Conservation (phyloP, 2,329 filamentous ascomycete species). For the Nigrograna mackinnonii region DNA sequence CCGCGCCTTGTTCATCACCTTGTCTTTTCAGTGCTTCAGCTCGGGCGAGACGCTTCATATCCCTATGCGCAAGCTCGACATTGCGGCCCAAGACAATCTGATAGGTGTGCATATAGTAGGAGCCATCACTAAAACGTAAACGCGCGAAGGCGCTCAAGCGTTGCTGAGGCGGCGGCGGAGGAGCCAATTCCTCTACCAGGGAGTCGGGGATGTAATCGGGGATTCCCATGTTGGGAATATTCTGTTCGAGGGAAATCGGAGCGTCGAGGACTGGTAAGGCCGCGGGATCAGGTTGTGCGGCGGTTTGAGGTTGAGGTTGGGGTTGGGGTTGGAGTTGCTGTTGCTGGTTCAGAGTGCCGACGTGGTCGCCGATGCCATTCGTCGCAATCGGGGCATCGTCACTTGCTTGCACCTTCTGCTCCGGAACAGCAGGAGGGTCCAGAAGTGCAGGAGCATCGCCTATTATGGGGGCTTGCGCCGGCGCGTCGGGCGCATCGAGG, state of each 20-base stretch:
- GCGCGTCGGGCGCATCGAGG: conserved; percentile 13
- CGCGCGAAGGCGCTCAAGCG: conserved; percentile 65
- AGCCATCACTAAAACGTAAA: conserved; percentile 73
- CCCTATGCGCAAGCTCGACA: conserved; percentile 50
- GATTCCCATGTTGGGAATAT: conserved; percentile 2
- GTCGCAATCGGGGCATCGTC: too few species aligned
- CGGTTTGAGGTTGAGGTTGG: not conserved
- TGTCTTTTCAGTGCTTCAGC: conserved; percentile 27
- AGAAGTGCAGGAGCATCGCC: not conserved
- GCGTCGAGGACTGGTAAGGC: conserved; percentile 13
- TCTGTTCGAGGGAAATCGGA: conserved; percentile 20
- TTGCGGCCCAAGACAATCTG: conserved; percentile 74
- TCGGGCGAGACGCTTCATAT: conserved; percentile 53
- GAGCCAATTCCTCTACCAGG: not conserved
- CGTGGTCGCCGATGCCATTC: too few species aligned
- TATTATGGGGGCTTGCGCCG: not conserved
- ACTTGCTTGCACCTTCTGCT: too few species aligned
- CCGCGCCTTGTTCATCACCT: conserved; percentile 27
- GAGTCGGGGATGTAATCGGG: conserved; percentile 9
- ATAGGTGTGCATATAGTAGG: conserved; percentile 79
- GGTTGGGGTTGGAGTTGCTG: not conserved
- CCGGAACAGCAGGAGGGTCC: too few species aligned
- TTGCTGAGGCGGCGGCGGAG: conserved; percentile 16
- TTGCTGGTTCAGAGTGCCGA: not conserved
- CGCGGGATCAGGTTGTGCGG: not conserved